Evolutionary conservation across 331 rosid genomes (phyloP), one percentile per base, ranked within the genome.

Genomic region (Dryas integrifolia): DNA sequence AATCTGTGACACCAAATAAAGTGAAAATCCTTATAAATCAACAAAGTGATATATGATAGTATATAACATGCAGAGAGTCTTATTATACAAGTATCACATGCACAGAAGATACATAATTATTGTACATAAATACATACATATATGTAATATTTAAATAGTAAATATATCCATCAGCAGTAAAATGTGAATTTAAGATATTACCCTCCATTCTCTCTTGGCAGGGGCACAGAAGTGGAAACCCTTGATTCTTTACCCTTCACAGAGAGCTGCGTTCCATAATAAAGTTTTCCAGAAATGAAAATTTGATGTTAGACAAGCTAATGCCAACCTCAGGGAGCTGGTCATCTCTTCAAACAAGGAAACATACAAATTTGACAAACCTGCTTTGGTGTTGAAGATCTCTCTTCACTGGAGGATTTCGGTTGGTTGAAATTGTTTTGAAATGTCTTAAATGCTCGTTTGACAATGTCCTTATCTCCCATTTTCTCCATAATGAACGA

Each of bases 401-500:
- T 80, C 77, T 80, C 92, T 60, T 87, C 91, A 30, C 38, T 76
- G 14, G 90, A 74, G 62, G 87, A 30, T 72, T 82, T 85, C 60
- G 81, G 50, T 80, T 85, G 92, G 85, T 80, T 77, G 72, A 78
- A 85, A 76, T 69, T 89, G 80, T 88, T 91, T 69, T 91, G 96
- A 85, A 94, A 94, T 18, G 97, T 80, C 86, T 86, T 94, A 58
- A 94, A 94, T 80, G 90, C 98, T 69, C 98, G 86, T 79, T 82
- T 91, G 65, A 94, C 97, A 64, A 94, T 91, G 77, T 91, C 98
- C 84, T 92, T 91, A 73, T 95, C 97, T 65, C 96, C 96, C 98
- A 95, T 95, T 63, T 74, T 85, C 88, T 95, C 96, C 96, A 94
- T 91, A 44, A 94, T 83, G 57, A 76, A 77, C 69, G 96, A 86